Base-by-base conservation (phyloP, 2,329 filamentous ascomycete genomes). In the Epichloe gansuensis region DNA sequence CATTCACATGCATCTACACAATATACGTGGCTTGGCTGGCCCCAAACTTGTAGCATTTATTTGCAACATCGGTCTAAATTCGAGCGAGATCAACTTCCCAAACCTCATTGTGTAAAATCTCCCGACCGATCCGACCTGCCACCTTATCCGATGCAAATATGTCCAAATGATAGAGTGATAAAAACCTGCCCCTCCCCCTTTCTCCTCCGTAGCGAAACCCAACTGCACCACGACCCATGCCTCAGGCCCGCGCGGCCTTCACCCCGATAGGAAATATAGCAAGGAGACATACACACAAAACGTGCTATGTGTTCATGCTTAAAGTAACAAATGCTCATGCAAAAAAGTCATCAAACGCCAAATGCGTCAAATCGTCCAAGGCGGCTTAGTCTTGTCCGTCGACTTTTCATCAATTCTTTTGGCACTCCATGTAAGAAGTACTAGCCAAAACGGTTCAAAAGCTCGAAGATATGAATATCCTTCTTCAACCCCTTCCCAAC, bases 301-400 rank as follows among this genome's bases (percentile, higher is more conserved):
- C 31, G 51, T 51, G 49, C 44, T 25, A 40, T 57, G 55, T 60
- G 57, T 53, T 60, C 55, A 60, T 65, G 61, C 64, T 59, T 9
- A 38, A 62, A 63, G 57, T 62, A 60, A 62, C 64, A 60, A 43
- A 50, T 65, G 61, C 62, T 69, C 67, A 65, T 69, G 64, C 65
- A 47, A 54, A 21, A 21, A 53, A 47, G 43, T 58, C 58, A 50
- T 60, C 51, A 55, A 56, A 47, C 50, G 43, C 45, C 48, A 21
- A 5, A 39, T 36, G 36, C 51, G 15, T 9, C 38, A 23, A 43
- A 15, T 43, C 11, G 27, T 50, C 40, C 12, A 13, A 9, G 31
- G 38, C 9, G 13, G 41, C 40, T 36, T 2, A 17, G 6, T 36
- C 34, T 50, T 36, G 41, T 36, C 40, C 40, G 31, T 43, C 48